Conservation (phyloP, 305 asterid genomes). For the Rubia balearica region DNA sequence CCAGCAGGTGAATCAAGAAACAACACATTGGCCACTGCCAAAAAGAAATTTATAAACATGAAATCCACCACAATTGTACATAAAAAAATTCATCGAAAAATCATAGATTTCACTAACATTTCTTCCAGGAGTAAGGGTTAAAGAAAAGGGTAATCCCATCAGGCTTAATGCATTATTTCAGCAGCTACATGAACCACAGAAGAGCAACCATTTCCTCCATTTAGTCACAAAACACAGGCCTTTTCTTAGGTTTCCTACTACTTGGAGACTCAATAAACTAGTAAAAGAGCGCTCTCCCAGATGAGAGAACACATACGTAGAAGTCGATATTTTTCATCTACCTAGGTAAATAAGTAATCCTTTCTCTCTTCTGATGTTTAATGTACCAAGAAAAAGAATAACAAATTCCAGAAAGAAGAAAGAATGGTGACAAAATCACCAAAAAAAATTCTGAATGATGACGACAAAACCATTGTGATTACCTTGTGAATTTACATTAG, state of each 20-base stretch:
- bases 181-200: slow-evolving; percentile 92
- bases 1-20: slow-evolving; percentile 88
- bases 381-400: slow-evolving; percentile 24
- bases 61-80: background rate
- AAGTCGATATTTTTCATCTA: slow-evolving; percentile 67
- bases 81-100: background rate
- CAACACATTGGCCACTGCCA: slow-evolving; percentile 78
- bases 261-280: slow-evolving; percentile 78
- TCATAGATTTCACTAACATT: slow-evolving; percentile 37
- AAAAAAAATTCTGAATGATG: background rate
- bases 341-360: slow-evolving; percentile 67
- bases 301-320: slow-evolving; percentile 16
- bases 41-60: slow-evolving; percentile 13
- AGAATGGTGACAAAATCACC: slow-evolving; percentile 28
- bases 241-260: slow-evolving; percentile 42
- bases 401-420: slow-evolving; percentile 42
- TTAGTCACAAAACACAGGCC: slow-evolving; percentile 89
- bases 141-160: slow-evolving; percentile 70
- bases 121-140: slow-evolving; percentile 79
- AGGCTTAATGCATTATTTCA: slow-evolving; percentile 71
- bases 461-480: no score
- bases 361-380: slow-evolving; percentile 67
- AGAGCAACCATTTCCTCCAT: slow-evolving; percentile 99
- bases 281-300: slow-evolving; percentile 84
- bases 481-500: no score